Evolutionary conservation across 225 moss, liverwort and hornwort genomes (phyloP).

Genomic region (Pseudoscleropodium purum): DNA sequence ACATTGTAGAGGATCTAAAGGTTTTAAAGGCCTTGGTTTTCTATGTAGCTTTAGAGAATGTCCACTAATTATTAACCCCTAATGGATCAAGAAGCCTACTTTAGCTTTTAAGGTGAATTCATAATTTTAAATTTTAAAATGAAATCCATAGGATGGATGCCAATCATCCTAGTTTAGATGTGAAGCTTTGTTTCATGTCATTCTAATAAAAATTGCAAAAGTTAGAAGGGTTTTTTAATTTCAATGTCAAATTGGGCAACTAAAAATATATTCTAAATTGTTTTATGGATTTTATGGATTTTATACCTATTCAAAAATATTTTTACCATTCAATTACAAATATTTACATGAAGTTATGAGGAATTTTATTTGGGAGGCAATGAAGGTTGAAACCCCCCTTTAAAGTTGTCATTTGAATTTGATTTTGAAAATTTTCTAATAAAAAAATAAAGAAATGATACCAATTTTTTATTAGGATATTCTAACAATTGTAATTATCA

Average conservation of each 20-base stretch:
- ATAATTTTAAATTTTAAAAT: not conserved
- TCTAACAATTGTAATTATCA: not conserved
- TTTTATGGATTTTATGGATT: not conserved
- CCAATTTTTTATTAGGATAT: rapidly evolving
- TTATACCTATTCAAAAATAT: not conserved
- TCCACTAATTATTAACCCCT: not conserved
- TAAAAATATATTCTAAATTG: not conserved
- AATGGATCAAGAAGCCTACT: not conserved
- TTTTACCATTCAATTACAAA: not conserved
- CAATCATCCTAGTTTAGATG: not conserved
- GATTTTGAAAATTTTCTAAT: not conserved
- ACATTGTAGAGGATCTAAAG: not conserved
- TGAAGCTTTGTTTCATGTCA: not conserved
- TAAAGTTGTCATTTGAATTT: not conserved
- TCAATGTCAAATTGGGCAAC: rapidly evolving
- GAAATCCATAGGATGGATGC: not conserved
- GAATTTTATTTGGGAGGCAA: not conserved
- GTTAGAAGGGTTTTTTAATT: not conserved
- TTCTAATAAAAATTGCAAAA: not conserved
- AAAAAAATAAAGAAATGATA: not conserved
- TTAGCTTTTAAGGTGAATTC: not conserved
- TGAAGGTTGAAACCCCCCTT: not conserved
- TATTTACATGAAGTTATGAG: not conserved
- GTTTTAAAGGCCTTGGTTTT: not conserved
- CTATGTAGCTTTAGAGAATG: not conserved